Evolutionary conservation across 345 rosid species (phyloP).

Genomic region (Eucalyptus cloeziana): DNA sequence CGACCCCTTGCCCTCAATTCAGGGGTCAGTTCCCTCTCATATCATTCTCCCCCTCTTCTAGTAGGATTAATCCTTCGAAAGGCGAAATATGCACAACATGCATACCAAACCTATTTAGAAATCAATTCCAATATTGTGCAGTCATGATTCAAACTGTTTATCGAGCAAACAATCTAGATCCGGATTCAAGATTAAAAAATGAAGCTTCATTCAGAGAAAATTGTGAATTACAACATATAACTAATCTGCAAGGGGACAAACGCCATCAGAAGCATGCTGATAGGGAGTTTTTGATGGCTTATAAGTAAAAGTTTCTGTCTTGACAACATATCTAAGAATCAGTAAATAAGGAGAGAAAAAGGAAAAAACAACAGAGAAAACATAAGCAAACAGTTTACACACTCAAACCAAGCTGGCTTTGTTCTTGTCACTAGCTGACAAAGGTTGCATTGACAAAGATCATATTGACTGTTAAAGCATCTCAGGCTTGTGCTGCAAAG

Average conservation of each 20-base stretch:
- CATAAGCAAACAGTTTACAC: background rate
- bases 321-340: background rate
- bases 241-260: background rate
- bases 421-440: background rate
- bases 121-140: background rate
- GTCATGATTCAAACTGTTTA: background rate
- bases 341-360: background rate
- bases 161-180: background rate
- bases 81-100: background rate
- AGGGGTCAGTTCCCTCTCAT: background rate
- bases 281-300: background rate
- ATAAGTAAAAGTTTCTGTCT: background rate
- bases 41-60: background rate
- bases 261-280: background rate
- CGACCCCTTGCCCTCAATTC: background rate
- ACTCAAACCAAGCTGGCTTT: background rate
- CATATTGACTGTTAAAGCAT: background rate
- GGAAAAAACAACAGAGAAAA: background rate
- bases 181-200: background rate
- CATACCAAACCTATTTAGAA: background rate
- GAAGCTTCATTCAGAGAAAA: background rate
- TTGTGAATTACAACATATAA: background rate
- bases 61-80: background rate
- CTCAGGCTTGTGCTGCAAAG: background rate
- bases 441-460: background rate